Percentiles rank a stretch among this genome's conserved stretches.
phyloP scores from a whole-genome alignment of 129 eudicot genomes.

The Escallonia herrerae region DNA sequence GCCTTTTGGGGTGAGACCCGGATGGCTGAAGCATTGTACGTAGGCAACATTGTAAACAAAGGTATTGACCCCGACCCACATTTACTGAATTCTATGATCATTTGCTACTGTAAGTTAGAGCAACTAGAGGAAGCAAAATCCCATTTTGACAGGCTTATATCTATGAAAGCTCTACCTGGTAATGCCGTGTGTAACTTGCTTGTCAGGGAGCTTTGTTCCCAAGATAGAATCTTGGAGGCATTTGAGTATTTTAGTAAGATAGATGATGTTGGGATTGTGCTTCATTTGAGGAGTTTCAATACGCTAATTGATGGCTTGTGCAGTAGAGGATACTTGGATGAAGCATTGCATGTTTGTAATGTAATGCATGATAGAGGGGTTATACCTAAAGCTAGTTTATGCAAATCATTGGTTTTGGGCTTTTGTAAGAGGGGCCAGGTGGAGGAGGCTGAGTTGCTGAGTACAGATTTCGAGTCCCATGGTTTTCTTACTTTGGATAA shows the following conservation, averaged over 20 bases:
- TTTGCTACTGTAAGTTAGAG: constrained; percentile 50
- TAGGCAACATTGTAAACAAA: constrained; percentile 29
- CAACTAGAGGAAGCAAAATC: constrained; percentile 39
- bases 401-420: constrained; percentile 44
- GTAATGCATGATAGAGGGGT: constrained; percentile 49
- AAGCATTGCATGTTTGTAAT: constrained; percentile 46
- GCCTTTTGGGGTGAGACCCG: constrained; percentile 38
- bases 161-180: constrained; percentile 8
- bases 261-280: constrained; percentile 27
- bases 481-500: constrained; percentile 43
- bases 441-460: constrained; percentile 53
- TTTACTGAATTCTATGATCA: constrained; percentile 40
- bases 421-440: constrained; percentile 49
- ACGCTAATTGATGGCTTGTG: constrained; percentile 44
- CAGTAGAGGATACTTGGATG: constrained; percentile 44
- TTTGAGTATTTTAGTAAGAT: constrained; percentile 34
- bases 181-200: constrained; percentile 25
- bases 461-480: constrained; percentile 46
- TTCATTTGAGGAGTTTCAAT: constrained; percentile 47
- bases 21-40: constrained; percentile 37
- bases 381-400: constrained; percentile 35
- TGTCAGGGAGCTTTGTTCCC: constrained; percentile 23
- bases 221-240: constrained; percentile 35
- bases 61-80: constrained; percentile 22
- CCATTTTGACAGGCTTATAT: constrained; percentile 31